Base-by-base conservation (phyloP, 1,139 yeast genomes). In the Kurtzmaniella quercitrusa region DNA sequence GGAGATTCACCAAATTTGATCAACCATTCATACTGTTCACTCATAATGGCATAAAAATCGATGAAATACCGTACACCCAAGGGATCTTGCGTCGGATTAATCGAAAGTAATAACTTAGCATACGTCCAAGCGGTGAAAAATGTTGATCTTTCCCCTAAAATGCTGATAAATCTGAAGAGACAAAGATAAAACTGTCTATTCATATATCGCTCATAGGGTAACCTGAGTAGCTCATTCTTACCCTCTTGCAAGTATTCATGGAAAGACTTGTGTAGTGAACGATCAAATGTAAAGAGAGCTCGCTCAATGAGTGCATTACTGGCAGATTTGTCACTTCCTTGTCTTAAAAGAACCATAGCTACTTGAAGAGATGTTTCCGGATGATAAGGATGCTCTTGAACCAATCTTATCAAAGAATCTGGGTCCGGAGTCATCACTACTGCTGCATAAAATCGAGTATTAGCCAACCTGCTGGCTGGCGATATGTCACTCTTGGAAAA, bases 51-150 rank as follows among this genome's bases (percentile, higher is more conserved):
- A 57, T 86, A 89, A 55, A 77, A 84, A 59, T 89, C 96, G 52
- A 89, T 81, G 60, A 88, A 85, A 55, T 84, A 82, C 50, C 95
- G 73, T 5, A 85, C 90, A 11, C 96, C 95, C 46, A 84, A 66
- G 0, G 96, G 96, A 66, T 89, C 97, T 41, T 84, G 88, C 1
- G 81, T 76, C 1, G 96, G 95, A 34, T 81, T 76, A 39, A 89
- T 65, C 1, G 89, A 77, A 50, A 85, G 66, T 42, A 90, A 66
- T 7, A 85, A 68, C 57, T 86, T 89, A 53, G 86, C 79, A 66
- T 82, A 89, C 37, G 81, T 76, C 43, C 86, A 74, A 1, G 96
- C 95, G 0, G 96, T 88, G 46, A 66, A 75, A 57, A 78, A 81
- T 1, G 93, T 85, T 8, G 95, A 87, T 53, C 90, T 76, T 55